Evolutionary conservation across 163 green algal species (phyloP).

Genomic region (Trebouxiophyceae sp.): DNA sequence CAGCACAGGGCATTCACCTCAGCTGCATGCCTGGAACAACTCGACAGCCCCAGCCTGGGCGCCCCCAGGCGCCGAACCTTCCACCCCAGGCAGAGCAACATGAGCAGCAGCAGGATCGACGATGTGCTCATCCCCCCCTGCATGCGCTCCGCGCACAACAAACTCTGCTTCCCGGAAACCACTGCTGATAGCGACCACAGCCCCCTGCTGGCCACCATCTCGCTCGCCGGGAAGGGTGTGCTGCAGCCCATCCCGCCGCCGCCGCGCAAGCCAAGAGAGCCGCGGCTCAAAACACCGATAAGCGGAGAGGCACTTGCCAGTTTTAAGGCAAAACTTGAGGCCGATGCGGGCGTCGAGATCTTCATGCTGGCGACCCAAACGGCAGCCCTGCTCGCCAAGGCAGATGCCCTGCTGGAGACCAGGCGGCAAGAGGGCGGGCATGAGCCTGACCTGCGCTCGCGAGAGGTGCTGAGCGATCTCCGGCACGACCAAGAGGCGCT

Average conservation of each 20-base stretch:
- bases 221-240: not conserved
- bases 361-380: no score
- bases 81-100: no score
- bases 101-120: conserved; percentile 1
- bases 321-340: not conserved
- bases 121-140: not conserved
- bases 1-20: no score
- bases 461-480: not conserved
- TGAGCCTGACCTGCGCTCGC: no score
- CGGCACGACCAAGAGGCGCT: not conserved
- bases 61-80: not conserved
- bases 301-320: not conserved
- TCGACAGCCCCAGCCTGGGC: not conserved
- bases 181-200: not conserved
- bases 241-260: not conserved
- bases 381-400: no score
- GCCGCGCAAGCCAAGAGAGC: not conserved
- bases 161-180: not conserved
- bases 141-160: not conserved
- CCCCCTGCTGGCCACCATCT: not conserved
- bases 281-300: not conserved
- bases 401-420: not conserved
- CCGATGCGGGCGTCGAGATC: not conserved
- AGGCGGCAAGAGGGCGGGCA: not conserved
- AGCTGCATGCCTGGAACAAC: no score